Evolutionary conservation across 179 eudicot species (phyloP).

Genomic region (Silene noctiflora): DNA sequence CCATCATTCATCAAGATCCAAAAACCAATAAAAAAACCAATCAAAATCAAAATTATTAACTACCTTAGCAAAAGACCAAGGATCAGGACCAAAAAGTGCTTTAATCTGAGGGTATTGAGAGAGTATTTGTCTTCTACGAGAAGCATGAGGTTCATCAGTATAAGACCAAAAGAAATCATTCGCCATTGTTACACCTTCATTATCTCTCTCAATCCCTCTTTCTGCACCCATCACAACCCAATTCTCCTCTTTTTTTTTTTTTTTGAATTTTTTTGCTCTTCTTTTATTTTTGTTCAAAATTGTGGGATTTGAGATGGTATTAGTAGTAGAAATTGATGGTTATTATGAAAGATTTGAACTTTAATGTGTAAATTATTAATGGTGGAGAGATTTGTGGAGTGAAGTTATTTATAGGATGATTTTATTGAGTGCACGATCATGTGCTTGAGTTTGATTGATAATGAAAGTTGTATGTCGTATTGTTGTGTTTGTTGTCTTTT

Average conservation of each 20-base stretch:
- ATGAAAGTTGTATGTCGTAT: neutral
- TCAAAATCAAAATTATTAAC: neutral
- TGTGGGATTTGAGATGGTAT: neutral
- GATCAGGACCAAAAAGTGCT: conserved; percentile 87
- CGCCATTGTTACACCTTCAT: conserved; percentile 53
- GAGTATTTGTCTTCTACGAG: conserved; percentile 71
- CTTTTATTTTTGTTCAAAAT: neutral
- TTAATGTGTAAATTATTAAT: neutral
- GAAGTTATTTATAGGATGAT: neutral
- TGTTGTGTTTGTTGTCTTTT: neutral
- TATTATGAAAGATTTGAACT: too few species aligned
- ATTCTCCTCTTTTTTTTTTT: neutral
- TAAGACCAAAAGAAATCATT: conserved; percentile 89
- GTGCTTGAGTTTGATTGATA: neutral
- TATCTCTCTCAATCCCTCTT: conserved; percentile 27
- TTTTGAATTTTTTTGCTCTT: neutral
- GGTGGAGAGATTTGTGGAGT: neutral
- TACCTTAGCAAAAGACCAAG: conserved; percentile 77
- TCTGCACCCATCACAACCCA: conserved; percentile 23
- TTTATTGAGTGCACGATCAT: neutral
- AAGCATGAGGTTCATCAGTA: conserved; percentile 93
- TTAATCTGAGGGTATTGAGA: conserved; percentile 88
- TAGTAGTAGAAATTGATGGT: neutral
- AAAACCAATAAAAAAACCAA: neutral
- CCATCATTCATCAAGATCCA: neutral